Evolutionary conservation across 164 flowering plant species (phyloP), one percentile per base, ranked within the genome.

Genomic region (Cinnamomum chago): DNA sequence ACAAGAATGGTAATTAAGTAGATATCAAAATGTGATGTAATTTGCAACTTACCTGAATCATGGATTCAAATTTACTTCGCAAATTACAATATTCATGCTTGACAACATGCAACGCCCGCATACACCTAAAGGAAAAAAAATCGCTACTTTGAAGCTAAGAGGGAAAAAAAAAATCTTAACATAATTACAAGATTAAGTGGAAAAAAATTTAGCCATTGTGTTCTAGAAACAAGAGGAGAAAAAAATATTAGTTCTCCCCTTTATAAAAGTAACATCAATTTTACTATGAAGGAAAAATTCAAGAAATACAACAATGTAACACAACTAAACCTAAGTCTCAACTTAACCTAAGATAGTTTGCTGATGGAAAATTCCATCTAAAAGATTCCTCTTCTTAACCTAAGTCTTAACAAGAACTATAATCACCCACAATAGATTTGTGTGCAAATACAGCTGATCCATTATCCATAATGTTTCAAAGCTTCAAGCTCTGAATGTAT

Each of bases 11-110:
- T 17, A 30, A 13, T 67, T 40, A 47, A 35, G 12, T 20, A 22
- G 67, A 11, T 20, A 64, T 64, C 3, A 22, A 68, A 23, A 14
- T 3, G 17, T 10, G 71, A 68, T 68, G 15, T 11, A 69, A 52
- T 40, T 70, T 50, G 10, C 18, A 27, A 10, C 24, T 75, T 79
- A 79, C 81, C 81, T 79, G 75, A 72, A 80, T 17, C 72, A 80
- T 68, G 30, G 60, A 62, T 58, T 72, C 76, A 33, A 80, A 75
- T 77, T 80, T 77, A 55, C 33, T 70, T 66, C 77, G 62, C 75
- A 80, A 13, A 25, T 17, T 62, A 30, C 14, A 69, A 62, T 74
- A 80, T 40, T 80, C 83, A 18, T 77, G 62, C 58, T 74, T 68
- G 71, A 80, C 76, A 76, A 51, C 58, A 52, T 75, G 65, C 74